Evolutionary conservation across 169 alveolate genomes (phyloP).

Genomic region (Toxoplasma gondii): DNA sequence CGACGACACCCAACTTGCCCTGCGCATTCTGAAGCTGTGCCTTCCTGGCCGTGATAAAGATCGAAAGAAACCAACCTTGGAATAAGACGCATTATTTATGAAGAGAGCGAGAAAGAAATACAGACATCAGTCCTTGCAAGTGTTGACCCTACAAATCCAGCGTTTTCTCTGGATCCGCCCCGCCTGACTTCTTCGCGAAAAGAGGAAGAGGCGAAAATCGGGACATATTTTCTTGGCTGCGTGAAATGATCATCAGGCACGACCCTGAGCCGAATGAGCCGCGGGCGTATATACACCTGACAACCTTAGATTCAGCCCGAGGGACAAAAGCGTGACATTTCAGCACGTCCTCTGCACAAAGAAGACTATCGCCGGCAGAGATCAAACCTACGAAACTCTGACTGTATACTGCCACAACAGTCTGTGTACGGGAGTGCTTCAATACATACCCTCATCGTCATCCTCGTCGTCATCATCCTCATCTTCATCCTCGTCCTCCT

Average conservation of each 20-base stretch:
- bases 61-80: too few species aligned
- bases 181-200: background rate
- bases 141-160: background rate
- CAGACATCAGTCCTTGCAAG: background rate
- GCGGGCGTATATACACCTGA: background rate
- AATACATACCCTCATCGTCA: background rate
- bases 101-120: too few species aligned
- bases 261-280: background rate
- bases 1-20: too few species aligned
- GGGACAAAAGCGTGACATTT: background rate
- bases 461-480: constrained; percentile 26
- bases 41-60: too few species aligned
- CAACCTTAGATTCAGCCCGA: background rate
- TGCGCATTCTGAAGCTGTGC: too few species aligned
- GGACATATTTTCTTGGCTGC: background rate
- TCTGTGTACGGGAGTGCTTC: background rate
- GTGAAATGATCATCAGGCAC: background rate
- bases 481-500: constrained; percentile 4
- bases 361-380: too few species aligned
- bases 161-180: background rate
- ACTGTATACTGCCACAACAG: too few species aligned
- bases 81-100: too few species aligned
- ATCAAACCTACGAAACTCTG: too few species aligned
- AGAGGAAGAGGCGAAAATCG: background rate
- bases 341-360: background rate